Percentiles rank a stretch among this genome's conserved stretches.
These are phyloP conservation scores for Flaveria floridana DNA, from an alignment of 140 eudicot species.

Conservation along the genomic window DNA sequence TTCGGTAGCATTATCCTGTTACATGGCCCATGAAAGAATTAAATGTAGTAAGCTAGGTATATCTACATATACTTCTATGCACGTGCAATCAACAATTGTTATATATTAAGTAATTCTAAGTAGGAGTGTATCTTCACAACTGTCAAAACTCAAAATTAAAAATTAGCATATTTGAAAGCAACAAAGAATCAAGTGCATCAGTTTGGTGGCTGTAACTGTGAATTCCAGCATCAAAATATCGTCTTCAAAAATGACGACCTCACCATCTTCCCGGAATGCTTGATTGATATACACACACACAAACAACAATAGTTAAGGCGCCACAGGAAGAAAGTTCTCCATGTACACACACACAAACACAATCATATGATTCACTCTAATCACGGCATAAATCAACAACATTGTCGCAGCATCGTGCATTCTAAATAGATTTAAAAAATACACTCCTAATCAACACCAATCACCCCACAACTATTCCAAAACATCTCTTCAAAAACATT, in stretches of 20 bases:
- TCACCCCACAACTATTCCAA: conserved; percentile 3
- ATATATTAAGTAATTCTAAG: neutral
- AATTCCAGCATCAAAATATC: too few species aligned
- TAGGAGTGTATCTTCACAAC: neutral
- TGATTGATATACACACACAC: too few species aligned
- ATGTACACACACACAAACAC: too few species aligned
- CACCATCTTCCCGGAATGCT: too few species aligned
- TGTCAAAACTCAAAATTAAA: neutral
- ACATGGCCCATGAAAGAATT: neutral
- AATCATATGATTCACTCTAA: conserved; percentile 1
- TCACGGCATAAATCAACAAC: conserved; percentile 19
- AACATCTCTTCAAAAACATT: neutral
- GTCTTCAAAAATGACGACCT: too few species aligned
- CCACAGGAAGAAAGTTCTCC: too few species aligned
- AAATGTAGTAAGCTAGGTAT: conserved; percentile 4
- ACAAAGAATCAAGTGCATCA: neutral
- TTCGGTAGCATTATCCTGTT: conserved; percentile 3
- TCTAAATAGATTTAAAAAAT: too few species aligned
- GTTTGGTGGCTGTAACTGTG: neutral
- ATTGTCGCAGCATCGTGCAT: neutral
- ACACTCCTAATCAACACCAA: conserved; percentile 3
- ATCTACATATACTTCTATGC: conserved; percentile 17
- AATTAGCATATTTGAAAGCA: neutral
- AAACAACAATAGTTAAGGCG: too few species aligned
- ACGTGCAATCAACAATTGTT: neutral